Base-by-base conservation (phyloP, 2,329 filamentous ascomycete genomes). In the Zasmidium cellare region DNA sequence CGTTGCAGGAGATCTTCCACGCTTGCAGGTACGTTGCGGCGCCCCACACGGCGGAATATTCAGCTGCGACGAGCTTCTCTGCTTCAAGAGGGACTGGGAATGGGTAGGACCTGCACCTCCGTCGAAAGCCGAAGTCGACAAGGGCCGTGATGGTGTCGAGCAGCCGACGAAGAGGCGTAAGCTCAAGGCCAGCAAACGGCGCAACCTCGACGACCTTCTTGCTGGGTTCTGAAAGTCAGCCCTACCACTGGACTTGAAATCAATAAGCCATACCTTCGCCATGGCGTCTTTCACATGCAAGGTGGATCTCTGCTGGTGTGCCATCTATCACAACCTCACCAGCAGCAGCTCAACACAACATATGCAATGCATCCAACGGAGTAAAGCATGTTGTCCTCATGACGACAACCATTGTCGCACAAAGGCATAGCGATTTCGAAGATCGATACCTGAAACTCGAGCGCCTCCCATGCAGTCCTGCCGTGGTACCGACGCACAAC, bases 141-240 rank as follows among this genome's bases (percentile, higher is more conserved):
- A 19, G 24, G 14, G n/a, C 19, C 22, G 16, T 22, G 7, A 41
- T 46, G 46, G 50, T 11, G 3, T 28, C 20, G 31, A 20, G 5
- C 9, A 9, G 35, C 44, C 49, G 23, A 47, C 44, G 19, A 66
- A 65, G 54, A 51, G 49, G 22, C 59, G 62, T 38, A 53, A 58
- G 25, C 16, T 64, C 46, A 55, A 55, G 44, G 28, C 38, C 24
- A 24, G 50, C 22, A 61, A 56, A 50, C 35, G 48, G 19, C 23
- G 31, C 20, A 9, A 19, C 11, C 41, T 46, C 9, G 18, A 44
- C 31, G 19, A 45, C 18, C 12, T 53, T 12, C 50, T 46, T 24
- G 35, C 23, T 24, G 20, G 23, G 14, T 20, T 28, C 16, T 53
- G 31, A 46, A 38, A 18, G 23, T 19, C 50, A 44, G 20, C 38